A percentile compares a stretch with the other conserved stretches of the same genome.
Conservation (phyloP, 208 protist genomes). For the Kentomonas sorsogonicus region DNA sequence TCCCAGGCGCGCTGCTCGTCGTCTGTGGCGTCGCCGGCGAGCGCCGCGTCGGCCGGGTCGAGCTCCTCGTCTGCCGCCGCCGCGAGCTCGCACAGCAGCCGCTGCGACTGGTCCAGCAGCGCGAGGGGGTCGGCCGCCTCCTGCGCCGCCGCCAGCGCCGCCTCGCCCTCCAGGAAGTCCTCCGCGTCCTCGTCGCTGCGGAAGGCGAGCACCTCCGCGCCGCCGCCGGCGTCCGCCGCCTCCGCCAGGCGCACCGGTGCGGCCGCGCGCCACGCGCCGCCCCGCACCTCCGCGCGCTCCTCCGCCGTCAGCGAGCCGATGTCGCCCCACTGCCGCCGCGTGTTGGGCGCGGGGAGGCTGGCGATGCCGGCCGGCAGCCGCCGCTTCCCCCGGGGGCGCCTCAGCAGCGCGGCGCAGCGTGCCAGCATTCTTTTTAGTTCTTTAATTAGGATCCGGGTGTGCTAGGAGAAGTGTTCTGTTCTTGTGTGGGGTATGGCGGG, state of each 20-base stretch:
- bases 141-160: constrained; percentile 29
- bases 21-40: constrained; percentile 21
- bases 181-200: constrained; percentile 52
- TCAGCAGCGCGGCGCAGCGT: too few relatives aligned
- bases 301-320: constrained; percentile 18
- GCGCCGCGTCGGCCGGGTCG: constrained; percentile 19
- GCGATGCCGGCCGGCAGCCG: too few relatives aligned
- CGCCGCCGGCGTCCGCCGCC: constrained; percentile 32
- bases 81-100: constrained; percentile 65
- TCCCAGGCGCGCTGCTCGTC: constrained; percentile 59
- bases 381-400: too few relatives aligned
- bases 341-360: constrained; percentile 26
- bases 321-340: constrained; percentile 31
- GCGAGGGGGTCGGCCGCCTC: constrained; percentile 30
- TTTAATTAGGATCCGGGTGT: too few relatives aligned
- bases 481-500: too few relatives aligned
- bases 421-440: too few relatives aligned
- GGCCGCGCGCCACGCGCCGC: constrained; percentile 40
- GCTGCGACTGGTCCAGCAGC: constrained; percentile 45
- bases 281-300: constrained; percentile 46
- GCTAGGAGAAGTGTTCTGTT: too few relatives aligned
- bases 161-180: constrained; percentile 46
- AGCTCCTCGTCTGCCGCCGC: constrained; percentile 52
- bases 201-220: constrained; percentile 32
- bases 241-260: constrained; percentile 39